Evolutionary conservation across 768 basidiomycete genomes (phyloP), one percentile per base, ranked within the genome.

Genomic region (Suillus bovinus): DNA sequence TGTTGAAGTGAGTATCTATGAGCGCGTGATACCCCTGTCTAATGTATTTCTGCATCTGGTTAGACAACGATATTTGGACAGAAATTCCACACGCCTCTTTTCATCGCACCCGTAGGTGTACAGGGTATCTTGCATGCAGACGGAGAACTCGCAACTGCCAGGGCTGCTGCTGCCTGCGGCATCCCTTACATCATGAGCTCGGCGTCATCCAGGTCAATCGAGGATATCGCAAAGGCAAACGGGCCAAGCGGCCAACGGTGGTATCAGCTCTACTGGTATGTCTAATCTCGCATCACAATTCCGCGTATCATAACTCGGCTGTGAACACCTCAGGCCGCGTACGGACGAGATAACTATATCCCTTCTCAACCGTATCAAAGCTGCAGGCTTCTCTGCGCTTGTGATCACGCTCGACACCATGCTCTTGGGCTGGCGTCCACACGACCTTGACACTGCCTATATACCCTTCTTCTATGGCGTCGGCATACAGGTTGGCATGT

Each of bases 251-350:
- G 87, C 0, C 79, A 83, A 36, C 79, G 91, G 38, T 93, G 91
- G 90, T 93, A 84, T 71, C 92, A 94, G 70, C 81, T 93, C 1
- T 93, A 94, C 71, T 91, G 91, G 89, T 88, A 57, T 62, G 76
- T 67, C 10, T 58, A 24, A 59, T 31, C 36, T 20, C 17, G 11
- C 34, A 31, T 41, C n/a, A 10, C 34, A n/a, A 24, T 33, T 34
- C 50, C 39, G 42, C 36, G 42, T 20, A 42, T 62, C 31, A 11
- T 22, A 50, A 60, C 27, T 46, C 20, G 20, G 22, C 50, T 29
- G 29, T 13, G 14, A 36, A 58, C 27, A 44, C 38, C 57, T 24
- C 59, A 90, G 90, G 90, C 90, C 91, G 2, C 76, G 76, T 14
- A 75, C 79, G 9, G 71, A 87, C 50, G 87, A 87, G 4, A 72